These are phyloP conservation scores for Chaetomiaceae sp. DNA, from an alignment of 2,329 filamentous ascomycete genomes.

Conservation along the genomic window DNA sequence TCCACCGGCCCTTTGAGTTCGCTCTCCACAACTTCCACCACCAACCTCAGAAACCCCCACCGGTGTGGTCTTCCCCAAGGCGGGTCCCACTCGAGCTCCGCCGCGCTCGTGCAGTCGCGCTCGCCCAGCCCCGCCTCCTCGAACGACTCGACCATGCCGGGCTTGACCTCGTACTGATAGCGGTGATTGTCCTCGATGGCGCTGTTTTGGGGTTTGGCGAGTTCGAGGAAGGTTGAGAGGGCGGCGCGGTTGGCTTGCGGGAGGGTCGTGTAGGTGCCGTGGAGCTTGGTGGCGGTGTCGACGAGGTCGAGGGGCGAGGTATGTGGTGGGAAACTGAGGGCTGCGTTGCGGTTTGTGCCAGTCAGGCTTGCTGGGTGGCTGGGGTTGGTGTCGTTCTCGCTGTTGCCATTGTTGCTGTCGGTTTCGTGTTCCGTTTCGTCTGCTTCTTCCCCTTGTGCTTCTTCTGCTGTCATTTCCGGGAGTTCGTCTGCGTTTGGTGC, in stretches of 20 bases:
- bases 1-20: constrained; percentile 20
- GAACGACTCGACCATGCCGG: not conserved
- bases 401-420: not conserved
- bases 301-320: not conserved
- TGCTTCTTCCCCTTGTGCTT: not conserved
- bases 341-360: not conserved
- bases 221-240: constrained; percentile 2
- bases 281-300: not conserved
- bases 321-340: not conserved
- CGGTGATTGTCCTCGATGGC: constrained; percentile 13
- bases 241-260: constrained; percentile 14
- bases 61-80: not conserved
- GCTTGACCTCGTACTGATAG: constrained; percentile 3
- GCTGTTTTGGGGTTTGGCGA: constrained; percentile 10
- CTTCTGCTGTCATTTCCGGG: not conserved
- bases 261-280: constrained; percentile 16
- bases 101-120: not conserved
- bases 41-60: constrained; percentile 19
- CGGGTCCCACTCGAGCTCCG: constrained; percentile 11
- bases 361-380: too few species aligned
- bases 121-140: not conserved
- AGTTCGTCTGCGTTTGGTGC: not conserved
- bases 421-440: not conserved
- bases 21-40: constrained; percentile 13
- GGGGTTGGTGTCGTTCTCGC: not conserved